Percentiles rank a stretch among this genome's conserved stretches.
Conservation (phyloP, 23 red algal genomes). For the Cyanidioschyzon merolae region DNA sequence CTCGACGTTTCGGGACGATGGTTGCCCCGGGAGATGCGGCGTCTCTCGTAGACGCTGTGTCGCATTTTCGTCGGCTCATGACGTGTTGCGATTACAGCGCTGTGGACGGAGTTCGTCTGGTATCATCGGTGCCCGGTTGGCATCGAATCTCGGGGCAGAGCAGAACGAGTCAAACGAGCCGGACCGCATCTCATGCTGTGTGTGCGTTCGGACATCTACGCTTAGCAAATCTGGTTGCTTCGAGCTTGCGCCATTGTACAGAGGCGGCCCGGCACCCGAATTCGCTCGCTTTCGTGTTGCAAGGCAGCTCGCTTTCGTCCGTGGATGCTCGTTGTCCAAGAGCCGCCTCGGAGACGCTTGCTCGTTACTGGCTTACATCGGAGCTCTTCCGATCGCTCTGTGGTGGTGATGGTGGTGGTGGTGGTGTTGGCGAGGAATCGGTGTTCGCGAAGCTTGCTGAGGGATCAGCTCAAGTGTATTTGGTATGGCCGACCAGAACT, state of each 20-base stretch:
- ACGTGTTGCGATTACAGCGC: background rate
- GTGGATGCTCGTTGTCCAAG: conserved; percentile 1
- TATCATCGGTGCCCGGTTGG: conserved; percentile 12
- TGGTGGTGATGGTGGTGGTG: too few species aligned
- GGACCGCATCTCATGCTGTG: too few species aligned
- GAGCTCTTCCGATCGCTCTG: background rate
- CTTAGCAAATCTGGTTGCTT: background rate
- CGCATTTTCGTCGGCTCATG: background rate
- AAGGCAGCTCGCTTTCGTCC: conserved; percentile 21
- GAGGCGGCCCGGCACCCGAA: background rate
- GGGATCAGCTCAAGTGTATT: background rate
- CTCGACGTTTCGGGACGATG: background rate
- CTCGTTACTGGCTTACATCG: conserved; percentile 1
- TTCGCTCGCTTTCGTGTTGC: conserved; percentile 4
- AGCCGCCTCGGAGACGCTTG: background rate
- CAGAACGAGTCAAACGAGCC: too few species aligned
- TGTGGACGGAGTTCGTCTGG: background rate
- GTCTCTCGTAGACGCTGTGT: background rate
- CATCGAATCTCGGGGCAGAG: background rate
- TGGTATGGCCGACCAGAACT: conserved; percentile 18
- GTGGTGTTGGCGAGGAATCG: too few species aligned
- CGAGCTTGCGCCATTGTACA: too few species aligned
- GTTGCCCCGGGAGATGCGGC: conserved; percentile 15
- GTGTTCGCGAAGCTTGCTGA: background rate
- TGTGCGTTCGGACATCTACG: background rate